These are phyloP conservation scores for Penicillium verhagenii DNA, from an alignment of 495 filamentous ascomycete species.

Conservation along the genomic window DNA sequence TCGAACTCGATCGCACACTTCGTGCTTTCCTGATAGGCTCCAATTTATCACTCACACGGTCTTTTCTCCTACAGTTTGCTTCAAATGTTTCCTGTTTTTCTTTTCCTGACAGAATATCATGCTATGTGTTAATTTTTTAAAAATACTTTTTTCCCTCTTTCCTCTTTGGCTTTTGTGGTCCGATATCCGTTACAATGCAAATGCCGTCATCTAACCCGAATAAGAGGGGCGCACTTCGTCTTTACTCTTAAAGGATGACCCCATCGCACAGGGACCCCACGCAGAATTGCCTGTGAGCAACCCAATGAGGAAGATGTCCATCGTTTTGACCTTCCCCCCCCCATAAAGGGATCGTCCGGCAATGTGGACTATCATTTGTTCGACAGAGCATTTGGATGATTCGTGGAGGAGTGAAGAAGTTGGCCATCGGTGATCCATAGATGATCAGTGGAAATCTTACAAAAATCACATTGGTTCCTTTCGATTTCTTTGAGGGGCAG, in stretches of 20 bases:
- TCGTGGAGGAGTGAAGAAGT: background rate
- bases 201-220: slow-evolving; percentile 9
- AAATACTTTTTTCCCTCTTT: background rate
- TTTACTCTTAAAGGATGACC: slow-evolving; percentile 12
- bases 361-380: background rate
- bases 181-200: too few relatives aligned
- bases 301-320: slow-evolving; percentile 24
- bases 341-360: slow-evolving; percentile 14
- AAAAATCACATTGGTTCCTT: background rate
- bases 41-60: background rate
- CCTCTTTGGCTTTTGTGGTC: background rate
- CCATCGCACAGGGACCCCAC: slow-evolving; percentile 18
- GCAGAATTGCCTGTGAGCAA: slow-evolving; percentile 7
- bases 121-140: background rate
- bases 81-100: background rate
- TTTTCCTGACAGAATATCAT: background rate
- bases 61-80: background rate
- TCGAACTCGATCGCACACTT: background rate
- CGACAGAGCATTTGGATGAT: background rate
- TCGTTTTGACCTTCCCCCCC: background rate
- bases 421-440: background rate
- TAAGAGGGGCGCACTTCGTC: background rate
- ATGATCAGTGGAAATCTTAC: background rate
- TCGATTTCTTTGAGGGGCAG: background rate
- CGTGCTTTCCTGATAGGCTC: slow-evolving; percentile 13